A percentile compares a stretch with the other conserved stretches of the same genome.
These are phyloP conservation scores for Rosa chinensis DNA, from an alignment of 306 rosid genomes.

Conservation along the genomic window DNA sequence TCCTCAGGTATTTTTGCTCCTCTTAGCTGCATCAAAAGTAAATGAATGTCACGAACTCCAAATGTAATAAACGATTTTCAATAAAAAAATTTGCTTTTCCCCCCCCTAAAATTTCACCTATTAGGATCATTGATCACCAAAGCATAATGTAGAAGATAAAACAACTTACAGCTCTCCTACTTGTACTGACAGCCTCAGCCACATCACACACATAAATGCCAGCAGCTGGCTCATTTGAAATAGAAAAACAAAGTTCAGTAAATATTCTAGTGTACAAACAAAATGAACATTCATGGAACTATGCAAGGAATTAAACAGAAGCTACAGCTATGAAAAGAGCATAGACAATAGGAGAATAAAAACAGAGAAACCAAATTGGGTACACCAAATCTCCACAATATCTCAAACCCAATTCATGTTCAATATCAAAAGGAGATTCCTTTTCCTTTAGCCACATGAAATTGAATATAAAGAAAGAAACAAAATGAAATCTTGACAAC, in stretches of 20 bases:
- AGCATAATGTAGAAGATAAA: background rate
- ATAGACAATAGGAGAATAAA: background rate
- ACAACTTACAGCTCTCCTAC: slow-evolving; percentile 61
- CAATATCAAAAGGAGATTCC: background rate
- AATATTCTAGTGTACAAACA: background rate
- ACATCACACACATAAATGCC: slow-evolving; percentile 37
- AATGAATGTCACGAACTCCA: background rate
- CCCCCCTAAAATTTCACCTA: background rate
- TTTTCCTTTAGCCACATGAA: background rate
- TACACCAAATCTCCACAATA: background rate
- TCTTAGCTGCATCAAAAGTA: slow-evolving; percentile 47
- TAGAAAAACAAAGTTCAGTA: background rate
- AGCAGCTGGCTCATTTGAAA: slow-evolving; percentile 37
- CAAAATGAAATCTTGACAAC: background rate
- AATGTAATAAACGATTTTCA: background rate
- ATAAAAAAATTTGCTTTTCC: background rate
- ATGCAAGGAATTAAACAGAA: background rate
- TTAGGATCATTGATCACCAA: background rate
- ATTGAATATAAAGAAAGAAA: background rate
- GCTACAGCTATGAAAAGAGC: background rate
- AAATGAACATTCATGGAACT: background rate
- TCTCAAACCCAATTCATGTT: background rate
- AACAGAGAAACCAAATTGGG: background rate
- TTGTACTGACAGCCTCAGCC: slow-evolving; percentile 62
- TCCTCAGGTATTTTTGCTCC: slow-evolving; percentile 84